Base-by-base conservation (phyloP, 345 rosid genomes). In the sweet orange (Citrus sinensis) region DNA sequence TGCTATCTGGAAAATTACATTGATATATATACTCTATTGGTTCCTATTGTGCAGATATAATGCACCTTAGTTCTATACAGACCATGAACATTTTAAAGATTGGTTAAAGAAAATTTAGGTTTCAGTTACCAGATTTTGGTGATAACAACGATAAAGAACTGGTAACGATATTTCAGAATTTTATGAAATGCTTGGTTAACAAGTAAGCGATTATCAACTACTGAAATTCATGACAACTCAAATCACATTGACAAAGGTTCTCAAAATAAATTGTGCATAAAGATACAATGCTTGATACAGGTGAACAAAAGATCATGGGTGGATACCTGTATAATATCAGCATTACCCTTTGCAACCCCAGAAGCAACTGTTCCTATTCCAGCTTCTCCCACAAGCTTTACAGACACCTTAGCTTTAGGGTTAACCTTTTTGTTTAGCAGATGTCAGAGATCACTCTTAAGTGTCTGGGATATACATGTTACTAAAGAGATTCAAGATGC, bases 351-450 rank as follows among this genome's bases (percentile, higher is more conserved):
- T 34, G 99, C 94, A 87, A 96, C 99, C 32, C 99, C 98, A 71
- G 99, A 96, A 80, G 97, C 98, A 83, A 96, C 99, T 19, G 98
- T 96, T 75, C 99, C 99, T 20, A 96, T 96, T 56, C 99, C 98
- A 83, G 98, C 99, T 90, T 96, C 98, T 32, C 95, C 98, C 16
- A 96, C 99, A 5, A 96, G 95, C 90, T 96, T 96, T 80, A 96
- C 98, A 35, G 97, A 94, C 63, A 94, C 99, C 93, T 96, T 96
- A 46, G 99, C 99, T 79, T 86, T 94, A 66, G 97, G 97, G 82
- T 96, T 96, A 67, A 96, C 94, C 99, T 96, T 79, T 46, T 82
- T 70, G 72, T 76, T 75, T 59, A 37, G 61, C 62, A 70, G 69
- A 79, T 19, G 61, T 70, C 58, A 67, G 63, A 78, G 17, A 76